Percentiles rank a stretch among this genome's conserved stretches.
Conservation (phyloP, 73 alveolate species). For the Paramecium tetraurelia region DNA sequence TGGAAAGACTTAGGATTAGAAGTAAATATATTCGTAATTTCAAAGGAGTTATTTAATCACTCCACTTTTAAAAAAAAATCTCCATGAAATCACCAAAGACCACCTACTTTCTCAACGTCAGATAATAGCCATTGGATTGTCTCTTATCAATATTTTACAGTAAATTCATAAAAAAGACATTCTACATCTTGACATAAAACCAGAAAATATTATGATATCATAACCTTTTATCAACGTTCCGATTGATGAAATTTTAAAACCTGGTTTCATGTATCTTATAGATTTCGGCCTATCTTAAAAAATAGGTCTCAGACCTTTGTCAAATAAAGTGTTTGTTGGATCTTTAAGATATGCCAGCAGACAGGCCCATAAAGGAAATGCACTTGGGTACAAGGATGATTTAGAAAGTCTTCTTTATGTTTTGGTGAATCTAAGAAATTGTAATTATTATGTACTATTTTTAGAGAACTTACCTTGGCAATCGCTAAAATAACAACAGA, state of each 20-base stretch:
- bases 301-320: not conserved
- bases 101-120: not conserved
- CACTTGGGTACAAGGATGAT: constrained; percentile 65
- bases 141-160: not conserved
- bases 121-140: not conserved
- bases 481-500: not conserved
- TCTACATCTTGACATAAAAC: not conserved
- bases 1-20: not conserved
- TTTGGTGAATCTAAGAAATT: constrained; percentile 67
- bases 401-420: constrained; percentile 76
- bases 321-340: not conserved
- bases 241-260: not conserved
- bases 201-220: not conserved
- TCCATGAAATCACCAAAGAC: not conserved
- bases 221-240: not conserved
- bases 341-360: constrained; percentile 2
- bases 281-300: not conserved
- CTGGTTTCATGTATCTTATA: not conserved
- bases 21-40: not conserved
- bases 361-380: not conserved
- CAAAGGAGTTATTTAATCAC: not conserved
- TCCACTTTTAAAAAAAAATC: not conserved
- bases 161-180: not conserved
- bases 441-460: not conserved
- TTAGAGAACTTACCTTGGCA: not conserved